Evolutionary conservation across 495 filamentous ascomycete species (phyloP), one percentile per base, ranked within the genome.

Genomic region (Penicillium ucsense): DNA sequence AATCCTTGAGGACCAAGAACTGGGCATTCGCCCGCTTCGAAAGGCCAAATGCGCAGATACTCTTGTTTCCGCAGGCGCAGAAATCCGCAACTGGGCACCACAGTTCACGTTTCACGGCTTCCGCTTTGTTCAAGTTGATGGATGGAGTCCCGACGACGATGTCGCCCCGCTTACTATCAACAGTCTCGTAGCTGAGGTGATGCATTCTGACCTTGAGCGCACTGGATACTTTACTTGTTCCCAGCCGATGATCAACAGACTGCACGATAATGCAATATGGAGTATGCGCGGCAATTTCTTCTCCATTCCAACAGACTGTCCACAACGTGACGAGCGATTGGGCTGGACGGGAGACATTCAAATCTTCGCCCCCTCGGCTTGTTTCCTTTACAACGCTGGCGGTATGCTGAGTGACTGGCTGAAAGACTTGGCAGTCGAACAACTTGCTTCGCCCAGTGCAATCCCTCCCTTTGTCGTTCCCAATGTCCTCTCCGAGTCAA

Each of bases 261-360:
- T 80, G 0, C 67, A 77, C 41, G 28, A 62, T 6, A 81, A 81
- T 40, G 64, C 76, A 2, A 54, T 54, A 31, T 77, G 75, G 76
- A 66, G 67, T 11, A 77, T 79, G 72, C 67, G 67, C 10, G 74
- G 75, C 0, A 79, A 81, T 43, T 80, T 80, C 45, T 61, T 80
- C 48, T 64, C 60, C 32, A 58, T 79, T 1, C 76, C 77, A 4
- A 79, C 73, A 0, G 76, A 79, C 48, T 79, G 76, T 47, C 75
- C 76, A 0, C 74, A 78, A 49, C 65, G 77, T 30, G 77, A 81
- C 43, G 77, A 81, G 57, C 67, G 77, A 3, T 53, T 81, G 3
- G 76, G 77, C 1, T 79, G 77, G 77, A 78, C 76, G 0, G 77
- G 77, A 4, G 76, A 80, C 50, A 66, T 71, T 6, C 71, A 76